Evolutionary conservation across 2,329 filamentous ascomycete species (phyloP).

Genomic region (Cryphonectria parasitica): DNA sequence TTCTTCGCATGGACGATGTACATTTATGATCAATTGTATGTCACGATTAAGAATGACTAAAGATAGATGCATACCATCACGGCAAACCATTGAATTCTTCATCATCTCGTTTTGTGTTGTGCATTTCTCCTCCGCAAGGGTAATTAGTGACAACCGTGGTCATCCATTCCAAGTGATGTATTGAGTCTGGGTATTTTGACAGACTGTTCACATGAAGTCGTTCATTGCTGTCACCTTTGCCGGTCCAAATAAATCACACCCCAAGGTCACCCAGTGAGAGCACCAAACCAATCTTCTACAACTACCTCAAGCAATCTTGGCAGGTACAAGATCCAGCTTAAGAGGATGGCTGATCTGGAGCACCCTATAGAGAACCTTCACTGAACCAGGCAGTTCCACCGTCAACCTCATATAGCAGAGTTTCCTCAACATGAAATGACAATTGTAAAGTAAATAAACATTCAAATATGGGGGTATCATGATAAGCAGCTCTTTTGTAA

Average conservation of each 20-base stretch:
- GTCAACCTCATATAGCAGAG: neutral
- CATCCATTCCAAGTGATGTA: neutral
- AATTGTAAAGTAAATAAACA: neutral
- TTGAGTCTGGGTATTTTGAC: neutral
- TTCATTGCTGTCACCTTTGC: neutral
- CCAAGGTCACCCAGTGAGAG: neutral
- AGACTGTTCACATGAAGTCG: neutral
- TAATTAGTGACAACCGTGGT: neutral
- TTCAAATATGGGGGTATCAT: conserved; percentile 20
- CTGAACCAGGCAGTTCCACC: neutral
- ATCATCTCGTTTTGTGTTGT: neutral
- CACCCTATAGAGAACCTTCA: no score
- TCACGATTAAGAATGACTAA: neutral
- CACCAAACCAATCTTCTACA: no score
- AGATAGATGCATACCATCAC: neutral
- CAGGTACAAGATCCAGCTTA: no score
- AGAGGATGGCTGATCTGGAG: neutral
- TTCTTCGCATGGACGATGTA: neutral
- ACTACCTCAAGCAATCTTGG: no score
- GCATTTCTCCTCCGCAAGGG: neutral
- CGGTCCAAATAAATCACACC: no score
- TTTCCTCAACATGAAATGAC: neutral
- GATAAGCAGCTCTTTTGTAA: neutral
- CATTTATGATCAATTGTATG: conserved; percentile 3
- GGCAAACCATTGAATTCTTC: neutral